Conservation (phyloP, 208 protist genomes). For the Dictyostelium gargantuum region DNA sequence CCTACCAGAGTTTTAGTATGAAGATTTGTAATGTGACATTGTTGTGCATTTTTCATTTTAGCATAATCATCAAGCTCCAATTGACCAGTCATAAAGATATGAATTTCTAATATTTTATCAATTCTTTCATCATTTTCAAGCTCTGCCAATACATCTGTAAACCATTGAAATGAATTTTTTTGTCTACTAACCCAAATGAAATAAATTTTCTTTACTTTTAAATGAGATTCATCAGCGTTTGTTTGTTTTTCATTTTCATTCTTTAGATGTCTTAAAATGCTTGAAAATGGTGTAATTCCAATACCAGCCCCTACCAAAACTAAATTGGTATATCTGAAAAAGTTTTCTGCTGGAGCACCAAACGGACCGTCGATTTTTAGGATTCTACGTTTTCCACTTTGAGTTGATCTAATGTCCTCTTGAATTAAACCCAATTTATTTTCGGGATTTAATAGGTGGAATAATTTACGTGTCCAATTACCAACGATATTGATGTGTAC, state of each 20-base stretch:
- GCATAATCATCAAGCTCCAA: conserved; percentile 17
- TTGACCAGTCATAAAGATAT: conserved; percentile 77
- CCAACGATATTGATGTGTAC: conserved; percentile 78
- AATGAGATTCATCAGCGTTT: neutral
- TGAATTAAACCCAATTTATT: conserved; percentile 64
- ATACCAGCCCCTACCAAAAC: conserved; percentile 86
- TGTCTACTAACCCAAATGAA: conserved; percentile 82
- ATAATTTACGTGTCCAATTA: conserved; percentile 81
- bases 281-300: conserved; percentile 86
- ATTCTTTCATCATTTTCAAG: conserved; percentile 68
- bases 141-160: conserved; percentile 71
- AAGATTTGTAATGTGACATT: conserved; percentile 65
- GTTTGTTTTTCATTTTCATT: conserved; percentile 11
- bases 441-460: conserved; percentile 73
- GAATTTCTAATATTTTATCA: conserved; percentile 72
- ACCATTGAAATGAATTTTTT: conserved; percentile 84
- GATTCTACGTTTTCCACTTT: neutral
- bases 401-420: conserved; percentile 33
- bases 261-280: conserved; percentile 79
- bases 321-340: conserved; percentile 81
- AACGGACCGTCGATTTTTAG: conserved; percentile 86
- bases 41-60: conserved; percentile 17
- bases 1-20: conserved; percentile 74
- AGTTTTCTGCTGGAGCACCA: conserved; percentile 83
- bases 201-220: conserved; percentile 45